Evolutionary conservation across 805 yeast genomes (phyloP), one percentile per base, ranked within the genome.

Genomic region (Jamesozyma gamospora): DNA sequence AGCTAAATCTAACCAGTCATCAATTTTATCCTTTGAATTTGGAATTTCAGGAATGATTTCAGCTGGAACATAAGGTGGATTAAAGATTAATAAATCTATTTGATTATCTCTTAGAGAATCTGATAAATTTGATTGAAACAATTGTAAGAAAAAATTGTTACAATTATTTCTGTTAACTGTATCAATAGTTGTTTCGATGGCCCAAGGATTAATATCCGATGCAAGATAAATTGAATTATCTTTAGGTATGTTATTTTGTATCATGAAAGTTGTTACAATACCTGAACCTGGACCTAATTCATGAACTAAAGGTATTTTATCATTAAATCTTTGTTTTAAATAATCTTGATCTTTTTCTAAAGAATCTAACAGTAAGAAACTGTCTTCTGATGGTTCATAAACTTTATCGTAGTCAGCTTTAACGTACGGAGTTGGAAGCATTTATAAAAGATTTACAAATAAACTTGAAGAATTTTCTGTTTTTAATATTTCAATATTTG

Each of bases 11-110:
- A 92, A 66, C 96, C 96, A 87, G 13, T 67, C 65, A 25, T 70
- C 68, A 15, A 74, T 77, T 9, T 69, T 72, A 3, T 66, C 68
- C 0, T 47, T 49, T 0, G 51, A 33, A 1, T 42, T 43, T 0
- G 92, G 92, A 1, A 72, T 48, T 0, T 46, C 53, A 0, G 97
- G 96, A 0, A 85, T 82, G 0, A 52, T 54, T 42, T 78, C 87
- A 1, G 90, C 84, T 0, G 98, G 98, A 1, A 92, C 98, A 55
- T 92, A 92, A 0, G 98, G 98, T 0, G 98, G 98, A 53, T 92
- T 92, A 62, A 92, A 92, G 1, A 92, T 67, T 17, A 92, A 63
- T 1, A 90, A 41, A 52, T 92, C 97, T 1, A 87, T 69, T 4
- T 62, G 37, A 2, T 67, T 49, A 0, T 53, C 52, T 11, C 71